phyloP scores from a whole-genome alignment of 2,329 filamentous ascomycete genomes.

The Ophiosphaerella herpotricha region DNA sequence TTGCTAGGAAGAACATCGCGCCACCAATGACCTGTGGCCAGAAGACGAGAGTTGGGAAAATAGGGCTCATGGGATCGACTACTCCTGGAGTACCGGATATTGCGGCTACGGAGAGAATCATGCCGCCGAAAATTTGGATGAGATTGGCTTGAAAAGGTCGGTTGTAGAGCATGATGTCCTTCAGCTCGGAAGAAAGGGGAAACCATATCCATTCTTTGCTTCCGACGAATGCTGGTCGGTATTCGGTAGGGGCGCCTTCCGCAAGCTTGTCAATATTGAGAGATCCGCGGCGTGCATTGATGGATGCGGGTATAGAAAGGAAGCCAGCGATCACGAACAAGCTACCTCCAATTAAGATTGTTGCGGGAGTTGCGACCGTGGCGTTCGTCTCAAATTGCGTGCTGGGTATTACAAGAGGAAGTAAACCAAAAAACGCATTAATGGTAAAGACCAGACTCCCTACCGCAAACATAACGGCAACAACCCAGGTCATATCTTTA shows the following conservation, averaged over 20 bases:
- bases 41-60: conserved; percentile 26
- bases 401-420: conserved; percentile 15
- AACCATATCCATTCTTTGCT: conserved; percentile 32
- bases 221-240: conserved; percentile 30
- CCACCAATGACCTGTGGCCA: conserved; percentile 33
- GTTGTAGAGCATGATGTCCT: conserved; percentile 21
- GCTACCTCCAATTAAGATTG: conserved; percentile 29
- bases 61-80: conserved; percentile 14
- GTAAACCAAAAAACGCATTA: conserved; percentile 33
- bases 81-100: conserved; percentile 35
- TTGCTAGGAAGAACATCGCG: conserved; percentile 30
- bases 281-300: conserved; percentile 28
- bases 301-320: conserved; percentile 29
- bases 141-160: conserved; percentile 36
- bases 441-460: conserved; percentile 32
- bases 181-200: conserved; percentile 18
- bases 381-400: conserved; percentile 21
- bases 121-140: conserved; percentile 33
- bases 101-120: conserved; percentile 37
- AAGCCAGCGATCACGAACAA: conserved; percentile 36
- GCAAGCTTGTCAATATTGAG: conserved; percentile 15
- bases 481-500: conserved; percentile 35
- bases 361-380: conserved; percentile 24
- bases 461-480: conserved; percentile 29
- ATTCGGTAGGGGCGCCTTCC: conserved; percentile 12